Evolutionary conservation across 2,329 filamentous ascomycete species (phyloP), one percentile per base, ranked within the genome.

Genomic region (Fusarium duplospermum): DNA sequence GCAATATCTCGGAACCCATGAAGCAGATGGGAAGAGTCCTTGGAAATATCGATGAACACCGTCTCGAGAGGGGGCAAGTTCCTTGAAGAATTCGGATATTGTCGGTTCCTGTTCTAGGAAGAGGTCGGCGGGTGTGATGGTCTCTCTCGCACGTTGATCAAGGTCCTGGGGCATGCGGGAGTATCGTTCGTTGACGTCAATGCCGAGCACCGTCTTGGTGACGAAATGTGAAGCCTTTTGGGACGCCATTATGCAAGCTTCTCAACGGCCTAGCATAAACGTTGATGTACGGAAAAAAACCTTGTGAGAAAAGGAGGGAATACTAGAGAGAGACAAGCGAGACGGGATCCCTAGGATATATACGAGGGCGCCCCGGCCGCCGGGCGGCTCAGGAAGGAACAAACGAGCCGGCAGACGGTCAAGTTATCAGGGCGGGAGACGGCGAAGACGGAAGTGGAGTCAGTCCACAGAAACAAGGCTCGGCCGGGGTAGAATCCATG

Each of bases 1-100:
- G 77, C 94, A 94, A 83, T 95, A 96, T 64, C 90, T 87, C 24
- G 83, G 81, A 64, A 94, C 91, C 93, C 93, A 95, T 24, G 86
- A 84, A 2, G 89, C 81, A 76, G 93, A 93, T 0, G 93, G 93
- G 76, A 95, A 93, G 1, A 87, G 69, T 27, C 79, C 79, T 10
- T 74, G 83, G 42, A 89, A 70, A 76, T 94, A 95, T 8, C 81
- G 72, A 14, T 79, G 54, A 10, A 89, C 70, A 18, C 89, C 86
- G 0, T 74, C 72, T 16, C 82, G 79, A 4, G 83, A 84, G 0
- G 93, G 93, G 1, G 85, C 79, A 13, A 90, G 77, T 4, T 89
- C 87, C 9, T 80, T 79, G 35, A 94, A 69, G 88, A 89, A 94
- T 76, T 93, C 92, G 1, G 78, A 74, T 1, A 89, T 86, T 4